A percentile compares a stretch with the other conserved stretches of the same genome.
Evolutionary conservation across 495 filamentous ascomycete species (phyloP).

Genomic region (Echria macrotheca): DNA sequence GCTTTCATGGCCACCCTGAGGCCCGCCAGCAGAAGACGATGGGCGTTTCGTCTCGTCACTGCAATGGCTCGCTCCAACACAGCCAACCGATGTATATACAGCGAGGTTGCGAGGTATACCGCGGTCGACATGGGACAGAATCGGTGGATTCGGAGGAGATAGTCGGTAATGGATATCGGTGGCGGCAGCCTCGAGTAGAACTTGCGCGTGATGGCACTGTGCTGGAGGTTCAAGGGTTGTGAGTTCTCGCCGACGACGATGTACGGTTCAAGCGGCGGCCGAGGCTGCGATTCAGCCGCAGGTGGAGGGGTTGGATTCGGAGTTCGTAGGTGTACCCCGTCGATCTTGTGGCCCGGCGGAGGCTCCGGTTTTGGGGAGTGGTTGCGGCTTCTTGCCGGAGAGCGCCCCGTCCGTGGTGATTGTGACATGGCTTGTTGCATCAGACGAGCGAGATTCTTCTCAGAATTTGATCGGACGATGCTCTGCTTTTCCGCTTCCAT

Average conservation of each 20-base stretch:
- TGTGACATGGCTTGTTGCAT: slow-evolving; percentile 22
- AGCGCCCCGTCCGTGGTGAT: slow-evolving; percentile 17
- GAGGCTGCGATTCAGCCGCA: slow-evolving; percentile 9
- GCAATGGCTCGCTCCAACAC: slow-evolving; percentile 66
- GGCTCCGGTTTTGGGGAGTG: neutral
- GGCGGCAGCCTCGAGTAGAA: slow-evolving; percentile 88
- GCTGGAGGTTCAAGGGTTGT: slow-evolving; percentile 61
- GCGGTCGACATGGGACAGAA: slow-evolving; percentile 96
- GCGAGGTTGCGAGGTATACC: slow-evolving; percentile 85
- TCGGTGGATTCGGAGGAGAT: slow-evolving; percentile 76
- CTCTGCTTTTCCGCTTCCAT: slow-evolving; percentile 55
- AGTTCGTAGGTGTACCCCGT: slow-evolving; percentile 41
- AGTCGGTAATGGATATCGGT: slow-evolving; percentile 74
- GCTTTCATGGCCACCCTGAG: slow-evolving; percentile 89
- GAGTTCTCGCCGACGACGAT: slow-evolving; percentile 56
- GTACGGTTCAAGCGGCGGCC: slow-evolving; percentile 36
- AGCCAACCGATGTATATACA: slow-evolving; percentile 81
- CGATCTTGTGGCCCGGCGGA: slow-evolving; percentile 20
- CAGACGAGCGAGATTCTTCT: slow-evolving; percentile 38
- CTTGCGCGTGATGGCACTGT: slow-evolving; percentile 75
- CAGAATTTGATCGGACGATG: slow-evolving; percentile 48
- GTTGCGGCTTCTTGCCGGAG: slow-evolving; percentile 7
- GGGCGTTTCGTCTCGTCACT: slow-evolving; percentile 76
- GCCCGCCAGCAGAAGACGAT: slow-evolving; percentile 79
- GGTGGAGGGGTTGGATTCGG: slow-evolving; percentile 20